Base-by-base conservation (phyloP, 2,329 filamentous ascomycete species). In the Ceratocystis ficicola region DNA sequence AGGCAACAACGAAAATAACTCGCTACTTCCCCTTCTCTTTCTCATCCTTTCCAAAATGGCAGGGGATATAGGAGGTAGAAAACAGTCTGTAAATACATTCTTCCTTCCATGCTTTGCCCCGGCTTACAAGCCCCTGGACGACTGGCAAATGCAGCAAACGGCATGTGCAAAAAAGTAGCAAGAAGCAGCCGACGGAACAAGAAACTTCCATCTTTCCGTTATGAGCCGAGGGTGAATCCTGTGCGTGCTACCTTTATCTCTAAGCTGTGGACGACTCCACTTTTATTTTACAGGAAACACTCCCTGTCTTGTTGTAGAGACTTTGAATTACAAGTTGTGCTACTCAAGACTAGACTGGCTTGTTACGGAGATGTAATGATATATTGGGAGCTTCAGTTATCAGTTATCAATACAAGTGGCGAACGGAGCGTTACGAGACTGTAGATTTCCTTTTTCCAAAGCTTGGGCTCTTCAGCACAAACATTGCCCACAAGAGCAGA, bases 121-220 rank as follows among this genome's bases (percentile, higher is more conserved):
- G 25, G 22, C 22, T 28, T 57, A 57, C 52, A 57, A 57, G 52
- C n/a, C 52, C 52, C 25, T 36, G 25, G 28, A 2, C 25, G 25
- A 52, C 48, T 52, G 36, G 36, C 36, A 41, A 41, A 5, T 41
- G 36, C 48, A 52, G 4, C 22, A n/a, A n/a, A 59, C 52, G 7
- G 28, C 55, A 36, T 59, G 28, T 32, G 25, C 55, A 36, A 59
- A 52, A n/a, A 30, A 30, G 55, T 10, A 25, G 55, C 28, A 59
- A 59, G 17, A n/a, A 59, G 28, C 55, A 32, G n/a, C 55, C 55
- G 32, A 59, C 55, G 55, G 55, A 59, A 59, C 55, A 59, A 59
- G 55, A 59, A 59, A 59, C 55, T 59, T 59, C 55, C 55, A 59
- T 59, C 55, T 59, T 59, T 59, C 55, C 55, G 55, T 59, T 59